Percentiles rank a stretch among this genome's conserved stretches.
Evolutionary conservation across 23 red algal species (phyloP).

Genomic region (Gracilaria domingensis): DNA sequence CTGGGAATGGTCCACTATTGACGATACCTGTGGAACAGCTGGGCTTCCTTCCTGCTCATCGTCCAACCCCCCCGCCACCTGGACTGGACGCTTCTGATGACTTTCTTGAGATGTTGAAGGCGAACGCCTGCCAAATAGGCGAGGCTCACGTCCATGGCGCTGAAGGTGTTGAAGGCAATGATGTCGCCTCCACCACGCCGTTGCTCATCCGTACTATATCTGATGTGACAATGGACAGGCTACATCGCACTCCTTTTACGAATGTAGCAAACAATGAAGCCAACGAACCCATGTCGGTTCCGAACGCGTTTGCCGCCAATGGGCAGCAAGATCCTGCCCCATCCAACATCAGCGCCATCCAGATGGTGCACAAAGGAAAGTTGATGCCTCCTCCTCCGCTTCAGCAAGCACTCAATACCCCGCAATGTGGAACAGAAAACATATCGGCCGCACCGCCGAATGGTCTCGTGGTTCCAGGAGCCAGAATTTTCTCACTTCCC

Average conservation of each 20-base stretch:
- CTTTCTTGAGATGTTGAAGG: conserved; percentile 1
- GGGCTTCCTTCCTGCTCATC: not conserved
- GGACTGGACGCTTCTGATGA: not conserved
- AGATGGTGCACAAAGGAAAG: not conserved
- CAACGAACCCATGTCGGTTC: not conserved
- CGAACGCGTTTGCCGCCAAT: not conserved
- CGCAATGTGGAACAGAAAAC: not conserved
- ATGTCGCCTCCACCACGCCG: not conserved
- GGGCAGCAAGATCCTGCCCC: too few species aligned
- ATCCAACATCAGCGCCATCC: not conserved
- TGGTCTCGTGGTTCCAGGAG: not conserved
- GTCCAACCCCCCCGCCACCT: not conserved
- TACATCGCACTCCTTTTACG: conserved; percentile 16
- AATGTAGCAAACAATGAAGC: not conserved
- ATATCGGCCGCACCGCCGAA: not conserved
- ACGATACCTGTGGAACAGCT: not conserved
- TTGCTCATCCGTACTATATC: not conserved
- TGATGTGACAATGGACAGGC: conserved; percentile 4
- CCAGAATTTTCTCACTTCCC: not conserved
- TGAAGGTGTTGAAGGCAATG: not conserved
- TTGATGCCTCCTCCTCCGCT: not conserved
- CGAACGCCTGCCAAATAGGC: not conserved
- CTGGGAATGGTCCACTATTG: not conserved
- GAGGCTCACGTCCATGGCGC: not conserved
- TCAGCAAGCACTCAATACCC: not conserved